Evolutionary conservation across 2,329 filamentous ascomycete species (phyloP).

Genomic region (Trichothecium sympodiale): DNA sequence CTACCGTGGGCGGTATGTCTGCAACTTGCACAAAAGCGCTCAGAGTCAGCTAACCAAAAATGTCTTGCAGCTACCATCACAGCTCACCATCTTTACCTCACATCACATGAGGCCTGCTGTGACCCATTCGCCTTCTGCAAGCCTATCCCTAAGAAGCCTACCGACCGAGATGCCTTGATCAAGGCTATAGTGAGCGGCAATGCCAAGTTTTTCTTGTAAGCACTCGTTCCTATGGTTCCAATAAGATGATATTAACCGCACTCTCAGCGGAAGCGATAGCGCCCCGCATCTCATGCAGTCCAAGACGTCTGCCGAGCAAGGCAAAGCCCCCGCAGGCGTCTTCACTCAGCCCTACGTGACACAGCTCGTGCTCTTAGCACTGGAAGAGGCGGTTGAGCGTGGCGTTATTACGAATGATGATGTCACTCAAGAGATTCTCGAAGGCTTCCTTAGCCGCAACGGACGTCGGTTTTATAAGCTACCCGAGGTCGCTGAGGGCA

Average conservation of each 20-base stretch:
- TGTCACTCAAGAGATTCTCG: conserved; percentile 43
- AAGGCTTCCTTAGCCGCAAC: conserved; percentile 40
- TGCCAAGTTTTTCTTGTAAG: conserved; percentile 62
- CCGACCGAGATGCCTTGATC: conserved; percentile 62
- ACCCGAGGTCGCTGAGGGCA: conserved; percentile 14
- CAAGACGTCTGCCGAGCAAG: conserved; percentile 37
- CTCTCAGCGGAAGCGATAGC: conserved; percentile 41
- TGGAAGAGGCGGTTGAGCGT: conserved; percentile 50
- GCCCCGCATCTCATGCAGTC: conserved; percentile 52
- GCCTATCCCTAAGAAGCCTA: conserved; percentile 64
- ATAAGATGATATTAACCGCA: conserved; percentile 1
- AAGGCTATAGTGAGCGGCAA: conserved; percentile 48
- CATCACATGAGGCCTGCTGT: conserved; percentile 58
- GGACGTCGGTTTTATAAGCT: conserved; percentile 44
- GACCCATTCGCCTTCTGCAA: conserved; percentile 57
- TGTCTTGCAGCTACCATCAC: conserved; percentile 58
- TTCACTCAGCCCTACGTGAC: conserved; percentile 68
- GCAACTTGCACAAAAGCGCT: neutral
- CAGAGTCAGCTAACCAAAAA: neutral
- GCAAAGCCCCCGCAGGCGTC: conserved; percentile 58
- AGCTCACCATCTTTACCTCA: conserved; percentile 74
- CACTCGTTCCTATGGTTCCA: neutral
- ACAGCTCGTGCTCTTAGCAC: conserved; percentile 48
- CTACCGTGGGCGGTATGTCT: conserved; percentile 56
- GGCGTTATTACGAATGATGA: conserved; percentile 38